These are phyloP conservation scores for Zygoascus flipseniorum DNA, from an alignment of 805 yeast species.

Conservation along the genomic window DNA sequence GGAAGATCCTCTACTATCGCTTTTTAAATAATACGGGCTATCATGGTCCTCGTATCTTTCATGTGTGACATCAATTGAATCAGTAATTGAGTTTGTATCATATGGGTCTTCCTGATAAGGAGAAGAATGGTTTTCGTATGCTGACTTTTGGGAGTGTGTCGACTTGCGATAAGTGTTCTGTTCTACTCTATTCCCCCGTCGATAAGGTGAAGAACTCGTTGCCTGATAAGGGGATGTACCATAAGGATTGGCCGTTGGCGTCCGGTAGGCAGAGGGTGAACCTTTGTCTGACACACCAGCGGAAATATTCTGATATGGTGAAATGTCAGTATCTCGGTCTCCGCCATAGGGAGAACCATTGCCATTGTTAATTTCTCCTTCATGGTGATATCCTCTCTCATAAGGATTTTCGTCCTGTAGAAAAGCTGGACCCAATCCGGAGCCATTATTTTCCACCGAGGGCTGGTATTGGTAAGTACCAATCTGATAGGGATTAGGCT, in stretches of 20 bases:
- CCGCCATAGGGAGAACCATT: neutral
- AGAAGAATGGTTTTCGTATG: neutral
- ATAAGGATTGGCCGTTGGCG: neutral
- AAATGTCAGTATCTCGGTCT: neutral
- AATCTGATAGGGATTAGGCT: neutral
- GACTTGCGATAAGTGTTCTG: neutral
- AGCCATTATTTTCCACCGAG: neutral
- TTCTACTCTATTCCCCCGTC: neutral
- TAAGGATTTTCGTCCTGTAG: neutral
- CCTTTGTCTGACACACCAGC: neutral
- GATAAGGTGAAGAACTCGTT: neutral
- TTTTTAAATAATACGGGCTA: neutral
- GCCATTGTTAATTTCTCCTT: neutral
- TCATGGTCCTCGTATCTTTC: neutral
- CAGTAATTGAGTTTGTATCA: neutral
- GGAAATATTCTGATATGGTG: neutral
- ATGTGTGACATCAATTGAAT: neutral
- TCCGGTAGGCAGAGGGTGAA: neutral
- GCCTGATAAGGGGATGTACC: neutral
- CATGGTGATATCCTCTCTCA: neutral
- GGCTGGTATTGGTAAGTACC: neutral
- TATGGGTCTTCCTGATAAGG: neutral
- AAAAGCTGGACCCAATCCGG: neutral
- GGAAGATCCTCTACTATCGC: neutral
- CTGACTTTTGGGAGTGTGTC: neutral